These are phyloP conservation scores for Euphorbia lathyris DNA, from an alignment of 345 rosid genomes.

Conservation along the genomic window DNA sequence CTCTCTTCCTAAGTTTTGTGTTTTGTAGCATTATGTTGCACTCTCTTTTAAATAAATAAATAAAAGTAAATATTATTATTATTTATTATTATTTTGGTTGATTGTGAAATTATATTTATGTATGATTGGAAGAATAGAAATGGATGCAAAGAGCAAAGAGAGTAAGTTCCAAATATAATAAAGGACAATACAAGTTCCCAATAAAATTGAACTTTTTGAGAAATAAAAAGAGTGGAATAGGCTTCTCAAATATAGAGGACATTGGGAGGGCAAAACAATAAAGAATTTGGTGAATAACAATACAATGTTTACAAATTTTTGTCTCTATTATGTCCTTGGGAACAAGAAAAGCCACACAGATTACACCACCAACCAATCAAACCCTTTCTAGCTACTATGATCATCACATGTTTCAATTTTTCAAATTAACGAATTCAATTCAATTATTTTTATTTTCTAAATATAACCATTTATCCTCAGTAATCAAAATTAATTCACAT, in stretches of 20 bases:
- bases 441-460: too few relatives aligned
- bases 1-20: too few relatives aligned
- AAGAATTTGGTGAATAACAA: conserved; percentile 5
- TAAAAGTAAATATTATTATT: too few relatives aligned
- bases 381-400: background rate
- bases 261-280: conserved; percentile 13
- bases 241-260: conserved; percentile 24
- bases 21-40: too few relatives aligned
- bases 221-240: background rate
- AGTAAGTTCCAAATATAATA: background rate
- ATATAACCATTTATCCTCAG: too few relatives aligned
- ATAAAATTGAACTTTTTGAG: background rate
- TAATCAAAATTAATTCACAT: too few relatives aligned
- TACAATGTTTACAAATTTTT: conserved; percentile 8
- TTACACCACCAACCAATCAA: background rate
- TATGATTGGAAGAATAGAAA: too few relatives aligned
- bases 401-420: background rate
- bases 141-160: background rate
- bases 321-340: conserved; percentile 18
- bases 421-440: background rate
- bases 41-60: too few relatives aligned
- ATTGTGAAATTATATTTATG: too few relatives aligned
- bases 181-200: background rate
- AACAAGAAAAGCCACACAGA: background rate
- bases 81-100: too few relatives aligned